Percentiles rank a stretch among this genome's conserved stretches.
Evolutionary conservation across 2,329 filamentous ascomycete genomes (phyloP).

Genomic region (Microcyclosporella mali): DNA sequence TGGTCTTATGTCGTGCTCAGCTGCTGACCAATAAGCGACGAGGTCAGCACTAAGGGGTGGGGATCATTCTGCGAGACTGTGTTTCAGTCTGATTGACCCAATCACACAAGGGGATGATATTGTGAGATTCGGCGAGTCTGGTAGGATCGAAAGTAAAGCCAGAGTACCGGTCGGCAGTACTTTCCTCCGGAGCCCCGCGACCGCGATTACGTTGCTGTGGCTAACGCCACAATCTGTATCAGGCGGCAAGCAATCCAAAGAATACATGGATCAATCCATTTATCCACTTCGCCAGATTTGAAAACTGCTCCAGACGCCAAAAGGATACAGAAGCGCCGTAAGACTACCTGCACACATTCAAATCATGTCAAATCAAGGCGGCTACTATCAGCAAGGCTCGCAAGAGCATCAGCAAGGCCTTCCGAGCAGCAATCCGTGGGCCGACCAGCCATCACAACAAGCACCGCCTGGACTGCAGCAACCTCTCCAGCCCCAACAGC

Average conservation of each 20-base stretch:
- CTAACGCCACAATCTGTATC: neutral
- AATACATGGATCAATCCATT: neutral
- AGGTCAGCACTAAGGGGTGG: no score
- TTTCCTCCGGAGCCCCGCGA: no score
- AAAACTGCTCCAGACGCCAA: neutral
- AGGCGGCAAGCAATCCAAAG: neutral
- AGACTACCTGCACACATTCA: neutral
- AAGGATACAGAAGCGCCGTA: neutral
- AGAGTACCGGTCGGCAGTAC: no score
- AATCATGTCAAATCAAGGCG: slow-evolving; percentile 11
- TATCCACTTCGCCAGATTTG: neutral
- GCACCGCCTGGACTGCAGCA: slow-evolving; percentile 1
- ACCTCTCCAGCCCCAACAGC: slow-evolving; percentile 6
- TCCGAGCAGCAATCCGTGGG: slow-evolving; percentile 16
- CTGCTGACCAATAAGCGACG: slow-evolving; percentile 1
- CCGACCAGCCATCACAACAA: slow-evolving; percentile 12
- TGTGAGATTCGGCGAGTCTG: no score
- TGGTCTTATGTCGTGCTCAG: neutral
- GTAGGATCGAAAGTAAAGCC: no score
- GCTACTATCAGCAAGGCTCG: slow-evolving; percentile 9
- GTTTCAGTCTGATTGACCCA: no score
- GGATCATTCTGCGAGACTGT: no score
- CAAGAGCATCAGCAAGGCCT: slow-evolving; percentile 7
- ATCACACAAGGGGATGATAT: no score
- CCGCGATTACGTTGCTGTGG: no score